Percentiles rank a stretch among this genome's conserved stretches.
These are phyloP conservation scores for Euryodendron excelsum DNA, from an alignment of 148 eudicot genomes.

Conservation along the genomic window DNA sequence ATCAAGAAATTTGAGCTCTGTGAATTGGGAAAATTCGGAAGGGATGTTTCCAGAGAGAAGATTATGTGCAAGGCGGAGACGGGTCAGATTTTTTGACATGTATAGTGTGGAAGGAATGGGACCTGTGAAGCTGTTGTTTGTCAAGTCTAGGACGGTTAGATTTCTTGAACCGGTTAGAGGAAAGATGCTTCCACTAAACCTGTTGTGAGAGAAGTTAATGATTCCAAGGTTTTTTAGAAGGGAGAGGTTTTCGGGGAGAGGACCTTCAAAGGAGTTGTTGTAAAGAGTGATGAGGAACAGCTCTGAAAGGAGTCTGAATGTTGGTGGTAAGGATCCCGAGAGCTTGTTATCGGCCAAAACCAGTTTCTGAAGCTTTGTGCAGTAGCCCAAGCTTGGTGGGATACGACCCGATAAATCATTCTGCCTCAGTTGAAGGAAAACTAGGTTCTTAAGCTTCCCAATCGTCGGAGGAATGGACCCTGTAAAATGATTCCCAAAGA, in stretches of 20 bases:
- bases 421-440: constrained; percentile 77
- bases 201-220: constrained; percentile 70
- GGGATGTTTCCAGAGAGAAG: constrained; percentile 55
- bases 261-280: constrained; percentile 85
- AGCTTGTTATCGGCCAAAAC: constrained; percentile 74
- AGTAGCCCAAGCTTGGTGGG: constrained; percentile 72
- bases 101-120: constrained; percentile 57
- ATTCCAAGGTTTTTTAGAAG: constrained; percentile 60
- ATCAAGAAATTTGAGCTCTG: constrained; percentile 64
- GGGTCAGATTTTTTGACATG: constrained; percentile 54
- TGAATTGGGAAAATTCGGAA: constrained; percentile 46
- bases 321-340: constrained; percentile 62
- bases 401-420: constrained; percentile 70
- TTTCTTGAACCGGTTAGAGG: constrained; percentile 65
- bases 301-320: constrained; percentile 60
- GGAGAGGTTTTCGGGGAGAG: constrained; percentile 61
- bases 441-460: constrained; percentile 63
- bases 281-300: constrained; percentile 66
- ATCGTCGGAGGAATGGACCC: constrained; percentile 69
- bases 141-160: constrained; percentile 60
- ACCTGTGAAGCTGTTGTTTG: constrained; percentile 71
- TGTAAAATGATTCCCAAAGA: constrained; percentile 68
- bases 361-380: constrained; percentile 61
- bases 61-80: constrained; percentile 79
- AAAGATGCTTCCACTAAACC: constrained; percentile 52